These are phyloP conservation scores for Polysphondylium violaceum DNA, from an alignment of 78 protist genomes.

Conservation along the genomic window DNA sequence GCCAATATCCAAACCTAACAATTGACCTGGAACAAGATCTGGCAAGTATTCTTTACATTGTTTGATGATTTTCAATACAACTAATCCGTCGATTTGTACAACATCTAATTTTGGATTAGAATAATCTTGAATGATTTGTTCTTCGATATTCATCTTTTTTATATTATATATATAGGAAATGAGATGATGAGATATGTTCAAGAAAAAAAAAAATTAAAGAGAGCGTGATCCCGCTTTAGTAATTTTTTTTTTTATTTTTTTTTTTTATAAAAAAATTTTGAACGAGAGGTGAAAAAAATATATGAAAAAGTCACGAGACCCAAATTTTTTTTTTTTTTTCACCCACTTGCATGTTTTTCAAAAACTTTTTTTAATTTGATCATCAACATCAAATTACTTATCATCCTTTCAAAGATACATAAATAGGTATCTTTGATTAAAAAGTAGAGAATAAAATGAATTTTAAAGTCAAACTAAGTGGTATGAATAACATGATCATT, in stretches of 20 bases:
- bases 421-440: no score
- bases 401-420: background rate
- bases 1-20: constrained; percentile 89
- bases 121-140: constrained; percentile 64
- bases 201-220: background rate
- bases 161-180: background rate
- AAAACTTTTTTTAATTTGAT: no score
- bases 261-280: no score
- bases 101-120: constrained; percentile 66
- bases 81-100: constrained; percentile 80
- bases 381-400: no score
- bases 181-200: background rate
- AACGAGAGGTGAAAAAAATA: background rate
- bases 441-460: background rate
- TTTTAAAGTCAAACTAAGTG: background rate
- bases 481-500: background rate
- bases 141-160: constrained; percentile 23
- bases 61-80: constrained; percentile 86
- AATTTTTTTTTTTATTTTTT: no score
- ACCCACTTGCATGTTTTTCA: background rate
- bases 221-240: no score
- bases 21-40: constrained; percentile 86
- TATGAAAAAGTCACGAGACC: background rate
- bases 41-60: constrained; percentile 87
- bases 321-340: constrained; percentile 2